Conservation (phyloP, 2,329 filamentous ascomycete genomes). For the Akanthomyces muscarius region DNA sequence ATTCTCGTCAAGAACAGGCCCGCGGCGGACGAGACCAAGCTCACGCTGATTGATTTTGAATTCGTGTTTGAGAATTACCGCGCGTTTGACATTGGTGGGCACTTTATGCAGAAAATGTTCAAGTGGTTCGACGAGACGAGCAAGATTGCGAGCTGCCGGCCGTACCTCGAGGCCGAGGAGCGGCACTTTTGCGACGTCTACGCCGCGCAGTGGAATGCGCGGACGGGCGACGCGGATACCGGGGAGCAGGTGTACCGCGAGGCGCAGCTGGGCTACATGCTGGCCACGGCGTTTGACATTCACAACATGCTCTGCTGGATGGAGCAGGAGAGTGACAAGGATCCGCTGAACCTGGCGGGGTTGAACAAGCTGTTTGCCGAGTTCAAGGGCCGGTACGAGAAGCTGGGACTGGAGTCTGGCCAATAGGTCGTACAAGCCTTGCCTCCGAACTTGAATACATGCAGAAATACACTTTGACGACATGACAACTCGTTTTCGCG, state of each 20-base stretch:
- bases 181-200: conserved; percentile 22
- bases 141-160: conserved; percentile 19
- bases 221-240: conserved; percentile 19
- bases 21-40: not conserved
- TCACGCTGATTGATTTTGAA: conserved; percentile 21
- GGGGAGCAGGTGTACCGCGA: conserved; percentile 19
- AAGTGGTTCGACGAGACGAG: conserved; percentile 20
- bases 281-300: conserved; percentile 22
- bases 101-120: conserved; percentile 23
- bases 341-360: conserved; percentile 17
- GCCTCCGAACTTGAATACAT: not conserved
- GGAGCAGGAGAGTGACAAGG: conserved; percentile 11
- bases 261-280: conserved; percentile 19
- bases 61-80: conserved; percentile 21
- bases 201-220: conserved; percentile 18
- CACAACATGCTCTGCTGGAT: conserved; percentile 23
- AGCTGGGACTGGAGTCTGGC: not conserved
- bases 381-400: conserved; percentile 14
- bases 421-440: not conserved
- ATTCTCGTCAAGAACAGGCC: conserved; percentile 18
- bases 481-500: no score
- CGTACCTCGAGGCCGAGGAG: conserved; percentile 19
- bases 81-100: conserved; percentile 22
- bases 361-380: conserved; percentile 19
- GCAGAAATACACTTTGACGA: no score